phyloP scores from a whole-genome alignment of 108 stramenopile species.

The Nitzschia sp. region DNA sequence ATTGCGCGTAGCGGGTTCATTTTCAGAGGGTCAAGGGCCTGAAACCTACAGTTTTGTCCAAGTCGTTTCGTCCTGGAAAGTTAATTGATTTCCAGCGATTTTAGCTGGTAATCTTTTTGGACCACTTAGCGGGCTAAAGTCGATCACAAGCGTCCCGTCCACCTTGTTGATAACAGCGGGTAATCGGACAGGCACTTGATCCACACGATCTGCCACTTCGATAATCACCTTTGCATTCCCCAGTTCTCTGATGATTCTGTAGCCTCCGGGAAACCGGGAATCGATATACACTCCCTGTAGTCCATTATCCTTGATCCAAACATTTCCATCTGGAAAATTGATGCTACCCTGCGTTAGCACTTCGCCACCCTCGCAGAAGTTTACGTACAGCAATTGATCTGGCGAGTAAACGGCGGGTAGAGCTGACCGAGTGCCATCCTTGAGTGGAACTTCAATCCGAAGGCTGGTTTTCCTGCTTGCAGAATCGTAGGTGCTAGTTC shows the following conservation, averaged over 20 bases:
- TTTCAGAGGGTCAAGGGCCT: too few species aligned
- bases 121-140: not conserved
- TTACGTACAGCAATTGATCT: not conserved
- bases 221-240: not conserved
- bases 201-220: not conserved
- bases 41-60: conserved; percentile 5
- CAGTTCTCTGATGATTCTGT: not conserved
- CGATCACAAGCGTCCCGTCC: not conserved
- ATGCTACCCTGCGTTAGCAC: not conserved
- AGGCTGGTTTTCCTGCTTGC: not conserved
- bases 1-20: too few species aligned
- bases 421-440: not conserved
- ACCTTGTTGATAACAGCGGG: not conserved
- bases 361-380: not conserved
- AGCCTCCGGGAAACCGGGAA: not conserved
- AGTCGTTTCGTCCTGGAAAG: not conserved
- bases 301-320: not conserved
- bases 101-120: not conserved
- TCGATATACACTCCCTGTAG: not conserved
- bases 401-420: not conserved
- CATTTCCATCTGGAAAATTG: not conserved
- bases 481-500: not conserved
- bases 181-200: not conserved
- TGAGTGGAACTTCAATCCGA: not conserved
- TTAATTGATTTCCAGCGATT: not conserved